Base-by-base conservation (phyloP, 257 asterid genomes). In the Asclepias syriaca region DNA sequence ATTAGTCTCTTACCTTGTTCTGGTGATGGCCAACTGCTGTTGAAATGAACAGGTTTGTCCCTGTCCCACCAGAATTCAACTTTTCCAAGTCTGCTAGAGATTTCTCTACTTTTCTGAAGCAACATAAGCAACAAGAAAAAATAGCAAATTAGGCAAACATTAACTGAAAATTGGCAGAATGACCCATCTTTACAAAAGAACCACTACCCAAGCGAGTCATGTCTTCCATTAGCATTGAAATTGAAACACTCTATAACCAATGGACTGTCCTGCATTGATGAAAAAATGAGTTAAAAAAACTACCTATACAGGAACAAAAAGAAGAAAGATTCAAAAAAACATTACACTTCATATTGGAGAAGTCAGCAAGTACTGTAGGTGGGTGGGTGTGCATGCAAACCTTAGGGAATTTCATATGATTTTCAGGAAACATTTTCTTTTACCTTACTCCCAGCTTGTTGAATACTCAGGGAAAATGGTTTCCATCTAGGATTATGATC, bases 371-470 rank as follows among this genome's bases (percentile, higher is more conserved):
- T 45, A 61, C 67, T 19, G 27, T 19, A 14, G 15, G 18, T 12
- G 53, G 13, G 18, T 16, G 7, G 4, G 56, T 53, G 57, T 54
- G 24, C n/a, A 63, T 37, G 50, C 27, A 64, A 37, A 15, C 50
- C 19, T 15, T 45, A 64, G 49, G 29, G 40, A 64, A 32, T 34
- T 63, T 63, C 22, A 40, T 6, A 6, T 22, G 19, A 14, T 22
- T 10, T 55, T 58, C 5, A 64, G 72, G 19, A 57, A 65, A 34
- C 27, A 21, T 34, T 46, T 50, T 65, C 22, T 66, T 64, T 77
- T 88, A 95, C 99, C 99, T 95, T 95, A 90, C 97, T 87, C 70
- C 99, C 99, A 77, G 87, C 85, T 88, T 90, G 98, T 85, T 95
- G 98, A 76, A 95, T 80, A 60, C 91, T 89, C 85, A 95, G 72